Evolutionary conservation across 2,329 filamentous ascomycete genomes (phyloP).

Genomic region (Colletotrichum neosansevieriae): DNA sequence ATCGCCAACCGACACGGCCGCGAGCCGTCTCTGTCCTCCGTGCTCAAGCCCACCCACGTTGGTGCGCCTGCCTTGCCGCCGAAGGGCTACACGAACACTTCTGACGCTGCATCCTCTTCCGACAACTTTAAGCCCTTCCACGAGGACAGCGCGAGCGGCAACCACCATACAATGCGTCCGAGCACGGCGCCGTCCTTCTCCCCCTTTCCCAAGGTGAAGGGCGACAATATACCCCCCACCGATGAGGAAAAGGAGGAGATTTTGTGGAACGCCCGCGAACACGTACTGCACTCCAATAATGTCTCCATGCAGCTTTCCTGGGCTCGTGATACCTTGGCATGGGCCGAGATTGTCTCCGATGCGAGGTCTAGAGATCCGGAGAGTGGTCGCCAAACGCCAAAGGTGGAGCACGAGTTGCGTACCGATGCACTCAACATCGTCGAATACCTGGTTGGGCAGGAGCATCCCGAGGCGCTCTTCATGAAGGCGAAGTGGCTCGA

Average conservation of each 20-base stretch:
- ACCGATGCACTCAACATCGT: constrained; percentile 93
- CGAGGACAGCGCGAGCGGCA: constrained; percentile 48
- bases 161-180: constrained; percentile 51
- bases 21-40: constrained; percentile 59
- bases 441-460: constrained; percentile 87
- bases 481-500: constrained; percentile 97
- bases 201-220: constrained; percentile 87
- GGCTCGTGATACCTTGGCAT: constrained; percentile 92
- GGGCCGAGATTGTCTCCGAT: constrained; percentile 86
- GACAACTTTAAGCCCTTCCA: constrained; percentile 57
- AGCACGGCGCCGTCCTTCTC: constrained; percentile 82
- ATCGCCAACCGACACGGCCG: constrained; percentile 52
- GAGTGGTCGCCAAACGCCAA: constrained; percentile 73
- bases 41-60: constrained; percentile 45
- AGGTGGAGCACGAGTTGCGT: constrained; percentile 88
- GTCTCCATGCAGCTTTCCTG: constrained; percentile 96
- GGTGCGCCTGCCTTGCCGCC: constrained; percentile 27
- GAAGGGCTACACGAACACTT: constrained; percentile 46
- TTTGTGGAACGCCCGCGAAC: constrained; percentile 83
- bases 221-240: constrained; percentile 90
- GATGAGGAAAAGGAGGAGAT: constrained; percentile 95
- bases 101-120: constrained; percentile 47
- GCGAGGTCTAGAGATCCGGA: constrained; percentile 77
- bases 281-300: constrained; percentile 92
- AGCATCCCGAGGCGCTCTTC: constrained; percentile 93